phyloP scores from a whole-genome alignment of 169 alveolate genomes.

The Blepharisma undulans region DNA sequence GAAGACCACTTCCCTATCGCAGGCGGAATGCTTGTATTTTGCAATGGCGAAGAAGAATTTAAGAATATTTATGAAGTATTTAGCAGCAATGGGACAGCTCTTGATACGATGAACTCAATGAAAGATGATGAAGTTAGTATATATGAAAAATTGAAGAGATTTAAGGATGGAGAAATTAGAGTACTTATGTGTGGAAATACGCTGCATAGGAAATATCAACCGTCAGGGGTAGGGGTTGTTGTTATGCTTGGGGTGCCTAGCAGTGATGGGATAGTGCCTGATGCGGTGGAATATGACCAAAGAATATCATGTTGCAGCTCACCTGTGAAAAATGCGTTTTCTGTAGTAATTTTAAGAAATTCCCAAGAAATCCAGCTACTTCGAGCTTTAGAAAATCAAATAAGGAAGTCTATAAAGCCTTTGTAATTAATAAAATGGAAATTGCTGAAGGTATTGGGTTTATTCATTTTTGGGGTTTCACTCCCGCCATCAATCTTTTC shows the following conservation, averaged over 20 bases:
- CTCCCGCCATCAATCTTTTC: conserved; percentile 67
- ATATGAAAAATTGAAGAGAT: background rate
- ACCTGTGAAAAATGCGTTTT: background rate
- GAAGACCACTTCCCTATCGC: background rate
- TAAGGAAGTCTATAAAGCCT: background rate
- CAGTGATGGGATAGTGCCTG: background rate
- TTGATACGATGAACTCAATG: background rate
- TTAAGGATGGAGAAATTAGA: background rate
- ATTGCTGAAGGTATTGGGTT: conserved; percentile 75
- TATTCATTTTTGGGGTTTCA: conserved; percentile 76
- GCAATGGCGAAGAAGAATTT: background rate
- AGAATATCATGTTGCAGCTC: background rate
- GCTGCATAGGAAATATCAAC: background rate
- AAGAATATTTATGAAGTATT: background rate
- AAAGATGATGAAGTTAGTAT: background rate
- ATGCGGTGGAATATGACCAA: background rate
- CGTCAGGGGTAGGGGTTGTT: background rate
- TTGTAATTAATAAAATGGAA: conserved; percentile 48
- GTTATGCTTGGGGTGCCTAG: background rate
- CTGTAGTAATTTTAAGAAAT: background rate
- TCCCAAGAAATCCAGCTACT: background rate
- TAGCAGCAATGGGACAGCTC: background rate
- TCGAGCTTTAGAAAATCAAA: background rate
- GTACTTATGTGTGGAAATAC: background rate
- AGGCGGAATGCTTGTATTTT: background rate